Base-by-base conservation (phyloP, 192 early-diverging fungal species). In the Coemansia sp. region DNA sequence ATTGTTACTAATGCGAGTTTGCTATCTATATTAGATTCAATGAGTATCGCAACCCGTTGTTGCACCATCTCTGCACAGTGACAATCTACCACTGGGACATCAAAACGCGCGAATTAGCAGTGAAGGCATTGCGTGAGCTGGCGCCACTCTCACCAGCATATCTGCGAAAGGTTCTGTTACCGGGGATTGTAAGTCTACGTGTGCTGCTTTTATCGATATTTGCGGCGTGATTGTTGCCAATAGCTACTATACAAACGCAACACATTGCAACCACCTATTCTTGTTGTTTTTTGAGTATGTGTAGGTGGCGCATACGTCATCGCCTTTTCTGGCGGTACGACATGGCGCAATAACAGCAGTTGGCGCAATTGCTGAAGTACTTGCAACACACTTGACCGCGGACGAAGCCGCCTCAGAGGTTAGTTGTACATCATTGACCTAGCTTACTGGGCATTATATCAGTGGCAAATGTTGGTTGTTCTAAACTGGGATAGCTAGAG, bases 41-140 rank as follows among this genome's bases (percentile, higher is more conserved):
- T 14, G 90, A 91, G 54, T 99, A 99, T 65, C 77, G 86, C 24
- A 67, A 83, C 54, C 85, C 85, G 48, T 74, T 98, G 27, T 76
- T 94, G 22, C 67, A 83, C 12, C 92, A 95, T 62, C 71, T 97
- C 2, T 70, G 89, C 9, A 81, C 78, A 2, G 61, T 80, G 25
- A 89, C 89, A 5, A 71, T 90, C 5, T 62, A 81, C 44, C 96
- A 99, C 66, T 99, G 97, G 97, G 95, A 99, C 63, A 73, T 85
- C 49, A 60, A 71, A 24, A 89, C 96, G 53, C 86, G 97, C 6
- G 84, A 86, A 16, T 76, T 96, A 26, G 90, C 90, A 0, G 87
- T 91, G 12, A 85, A 90, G 27, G 76, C 93, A 0, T 75, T 98
- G 65, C 77, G 80, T 8, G 79, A 72, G 21, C 72, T 98, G 19